Percentiles rank a stretch among this genome's conserved stretches.
phyloP scores from a whole-genome alignment of 805 yeast genomes.

The Suhomyces canberraensis region DNA sequence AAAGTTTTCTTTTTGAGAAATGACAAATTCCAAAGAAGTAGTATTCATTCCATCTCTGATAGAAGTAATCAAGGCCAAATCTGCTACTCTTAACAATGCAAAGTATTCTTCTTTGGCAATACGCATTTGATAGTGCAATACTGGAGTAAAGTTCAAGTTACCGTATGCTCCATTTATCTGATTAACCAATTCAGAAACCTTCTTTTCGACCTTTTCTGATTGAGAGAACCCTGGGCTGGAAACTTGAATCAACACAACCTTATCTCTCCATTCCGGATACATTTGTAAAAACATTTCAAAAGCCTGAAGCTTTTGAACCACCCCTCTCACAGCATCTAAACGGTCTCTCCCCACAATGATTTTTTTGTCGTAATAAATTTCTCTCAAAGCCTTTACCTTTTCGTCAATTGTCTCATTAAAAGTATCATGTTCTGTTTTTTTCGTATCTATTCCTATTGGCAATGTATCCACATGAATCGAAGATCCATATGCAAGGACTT shows the following conservation, averaged over 20 bases:
- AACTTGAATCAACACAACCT: constrained; percentile 87
- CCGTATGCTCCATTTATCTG: constrained; percentile 86
- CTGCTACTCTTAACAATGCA: constrained; percentile 86
- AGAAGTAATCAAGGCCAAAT: constrained; percentile 82
- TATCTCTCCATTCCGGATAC: constrained; percentile 89
- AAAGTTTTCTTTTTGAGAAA: constrained; percentile 71
- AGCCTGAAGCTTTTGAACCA: constrained; percentile 88
- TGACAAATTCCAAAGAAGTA: constrained; percentile 87
- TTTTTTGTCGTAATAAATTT: constrained; percentile 61
- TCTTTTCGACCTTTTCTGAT: constrained; percentile 67
- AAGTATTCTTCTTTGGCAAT: constrained; percentile 84
- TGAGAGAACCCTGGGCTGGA: constrained; percentile 71
- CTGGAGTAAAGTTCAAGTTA: constrained; percentile 76
- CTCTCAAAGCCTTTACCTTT: constrained; percentile 62
- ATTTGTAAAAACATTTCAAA: constrained; percentile 82
- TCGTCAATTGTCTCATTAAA: constrained; percentile 48
- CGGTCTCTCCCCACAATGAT: constrained; percentile 93
- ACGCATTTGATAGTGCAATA: constrained; percentile 88
- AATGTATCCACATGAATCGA: constrained; percentile 68
- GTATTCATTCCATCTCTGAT: constrained; percentile 97
- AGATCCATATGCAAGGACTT: constrained; percentile 72
- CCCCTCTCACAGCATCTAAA: constrained; percentile 88
- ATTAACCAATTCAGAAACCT: constrained; percentile 77
- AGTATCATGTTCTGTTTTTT: constrained; percentile 62
- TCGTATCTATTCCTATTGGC: constrained; percentile 88